These are phyloP conservation scores for Calonectria leucothoes DNA, from an alignment of 2,329 filamentous ascomycete genomes.

Conservation along the genomic window DNA sequence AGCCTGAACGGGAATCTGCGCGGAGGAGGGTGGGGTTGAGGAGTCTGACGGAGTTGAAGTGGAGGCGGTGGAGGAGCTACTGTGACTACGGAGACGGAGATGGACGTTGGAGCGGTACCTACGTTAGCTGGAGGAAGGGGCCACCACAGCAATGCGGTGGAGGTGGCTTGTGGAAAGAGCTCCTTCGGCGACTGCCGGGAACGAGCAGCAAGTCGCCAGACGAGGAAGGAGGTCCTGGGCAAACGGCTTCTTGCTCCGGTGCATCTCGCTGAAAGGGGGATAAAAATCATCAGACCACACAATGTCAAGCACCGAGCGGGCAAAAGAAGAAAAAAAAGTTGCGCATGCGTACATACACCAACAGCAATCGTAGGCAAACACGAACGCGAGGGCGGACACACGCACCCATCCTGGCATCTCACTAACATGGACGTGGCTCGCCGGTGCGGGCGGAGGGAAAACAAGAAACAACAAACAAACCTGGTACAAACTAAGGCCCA, in stretches of 20 bases:
- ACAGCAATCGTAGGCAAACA: conserved; percentile 26
- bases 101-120: not conserved
- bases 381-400: conserved; percentile 24
- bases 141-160: not conserved
- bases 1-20: not conserved
- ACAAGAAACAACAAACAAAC: conserved; percentile 6
- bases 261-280: conserved; percentile 42
- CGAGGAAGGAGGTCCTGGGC: conserved; percentile 41
- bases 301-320: conserved; percentile 1
- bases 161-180: conserved; percentile 8
- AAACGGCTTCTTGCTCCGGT: conserved; percentile 35
- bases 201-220: conserved; percentile 25
- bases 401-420: conserved; percentile 8
- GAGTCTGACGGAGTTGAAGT: conserved; percentile 12
- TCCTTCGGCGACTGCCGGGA: not conserved
- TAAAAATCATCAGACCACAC: conserved; percentile 36
- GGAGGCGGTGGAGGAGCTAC: not conserved
- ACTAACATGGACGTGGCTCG: conserved; percentile 15
- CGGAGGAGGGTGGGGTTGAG: conserved; percentile 7
- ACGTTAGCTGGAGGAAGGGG: not conserved
- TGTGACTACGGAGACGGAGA: not conserved
- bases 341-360: conserved; percentile 5
- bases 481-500: not conserved
- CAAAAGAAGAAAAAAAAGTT: conserved; percentile 5
- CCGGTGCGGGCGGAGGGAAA: not conserved